These are phyloP conservation scores for Actinomucor elegans DNA, from an alignment of 371 early-diverging fungal genomes.

Conservation along the genomic window DNA sequence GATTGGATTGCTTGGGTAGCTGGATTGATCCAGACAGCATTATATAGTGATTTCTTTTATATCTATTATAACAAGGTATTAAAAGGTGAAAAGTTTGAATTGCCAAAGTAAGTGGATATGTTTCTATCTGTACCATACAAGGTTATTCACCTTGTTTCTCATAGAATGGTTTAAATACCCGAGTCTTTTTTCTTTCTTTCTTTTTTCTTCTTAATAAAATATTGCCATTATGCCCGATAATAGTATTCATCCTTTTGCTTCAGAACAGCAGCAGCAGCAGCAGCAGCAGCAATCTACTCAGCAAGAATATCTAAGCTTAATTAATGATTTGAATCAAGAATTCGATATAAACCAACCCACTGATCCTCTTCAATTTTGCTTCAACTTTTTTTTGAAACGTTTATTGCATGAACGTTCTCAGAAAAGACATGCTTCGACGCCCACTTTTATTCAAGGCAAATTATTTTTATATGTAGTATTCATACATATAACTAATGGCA, in stretches of 20 bases:
- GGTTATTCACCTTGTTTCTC: background rate
- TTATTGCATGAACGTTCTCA: constrained; percentile 60
- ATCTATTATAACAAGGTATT: constrained; percentile 91
- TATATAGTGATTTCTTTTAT: constrained; percentile 98
- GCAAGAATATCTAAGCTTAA: constrained; percentile 24
- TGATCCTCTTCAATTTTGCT: constrained; percentile 86
- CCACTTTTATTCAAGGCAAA: background rate
- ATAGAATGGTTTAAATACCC: constrained; percentile 11
- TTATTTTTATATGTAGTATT: too few species aligned
- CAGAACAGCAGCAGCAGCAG: too few species aligned
- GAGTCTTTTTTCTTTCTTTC: constrained; percentile 1
- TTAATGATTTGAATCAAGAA: constrained; percentile 25
- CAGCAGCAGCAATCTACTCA: background rate
- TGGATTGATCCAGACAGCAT: constrained; percentile 92
- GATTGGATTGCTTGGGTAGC: constrained; percentile 82
- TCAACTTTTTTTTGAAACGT: constrained; percentile 74
- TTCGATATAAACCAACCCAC: constrained; percentile 41
- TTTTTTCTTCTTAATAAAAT: constrained; percentile 4
- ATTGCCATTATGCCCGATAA: background rate
- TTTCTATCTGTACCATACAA: background rate
- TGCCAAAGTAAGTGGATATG: constrained; percentile 43
- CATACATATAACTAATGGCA: too few species aligned
- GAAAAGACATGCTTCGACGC: constrained; percentile 3
- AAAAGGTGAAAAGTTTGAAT: constrained; percentile 82
- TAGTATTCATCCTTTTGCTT: constrained; percentile 1